These are phyloP conservation scores for Megacollybia marginata DNA, from an alignment of 768 basidiomycete species.

Conservation along the genomic window DNA sequence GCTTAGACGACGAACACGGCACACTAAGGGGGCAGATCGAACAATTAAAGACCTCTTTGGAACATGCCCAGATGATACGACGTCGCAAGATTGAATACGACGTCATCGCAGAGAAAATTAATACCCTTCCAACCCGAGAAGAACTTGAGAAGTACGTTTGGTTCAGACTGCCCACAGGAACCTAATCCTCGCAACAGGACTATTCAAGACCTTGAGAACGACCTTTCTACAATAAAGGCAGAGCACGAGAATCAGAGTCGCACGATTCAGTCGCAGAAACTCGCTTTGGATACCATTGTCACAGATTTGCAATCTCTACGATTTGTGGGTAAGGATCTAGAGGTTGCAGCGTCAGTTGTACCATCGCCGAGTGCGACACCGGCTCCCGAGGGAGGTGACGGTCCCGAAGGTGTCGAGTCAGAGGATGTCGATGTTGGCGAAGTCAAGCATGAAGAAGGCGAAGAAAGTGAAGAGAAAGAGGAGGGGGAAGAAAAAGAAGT, in stretches of 20 bases:
- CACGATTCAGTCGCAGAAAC: slow-evolving; percentile 59
- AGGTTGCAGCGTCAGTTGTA: slow-evolving; percentile 32
- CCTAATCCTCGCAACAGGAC: slow-evolving; percentile 33
- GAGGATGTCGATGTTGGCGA: slow-evolving; percentile 12
- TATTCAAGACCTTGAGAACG: slow-evolving; percentile 64
- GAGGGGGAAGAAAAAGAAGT: slow-evolving; percentile 31
- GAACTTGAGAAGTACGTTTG: slow-evolving; percentile 69
- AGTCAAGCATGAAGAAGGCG: slow-evolving; percentile 19
- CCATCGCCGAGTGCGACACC: slow-evolving; percentile 45
- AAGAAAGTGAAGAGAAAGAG: slow-evolving; percentile 35
- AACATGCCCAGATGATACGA: slow-evolving; percentile 72
- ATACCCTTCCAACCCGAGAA: slow-evolving; percentile 65
- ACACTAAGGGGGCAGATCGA: slow-evolving; percentile 64
- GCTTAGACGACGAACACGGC: slow-evolving; percentile 47
- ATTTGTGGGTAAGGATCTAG: slow-evolving; percentile 63
- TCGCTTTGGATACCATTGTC: slow-evolving; percentile 60
- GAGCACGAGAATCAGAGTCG: slow-evolving; percentile 73
- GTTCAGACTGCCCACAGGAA: slow-evolving; percentile 2
- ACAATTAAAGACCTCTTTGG: slow-evolving; percentile 67
- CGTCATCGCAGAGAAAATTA: slow-evolving; percentile 74
- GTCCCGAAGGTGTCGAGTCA: slow-evolving; percentile 11
- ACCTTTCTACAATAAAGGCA: slow-evolving; percentile 64
- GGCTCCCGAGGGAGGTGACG: slow-evolving; percentile 25
- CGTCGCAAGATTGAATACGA: slow-evolving; percentile 84
- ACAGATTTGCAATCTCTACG: slow-evolving; percentile 53